phyloP scores from a whole-genome alignment of 2,329 filamentous ascomycete species.

The Hortaea werneckii region DNA sequence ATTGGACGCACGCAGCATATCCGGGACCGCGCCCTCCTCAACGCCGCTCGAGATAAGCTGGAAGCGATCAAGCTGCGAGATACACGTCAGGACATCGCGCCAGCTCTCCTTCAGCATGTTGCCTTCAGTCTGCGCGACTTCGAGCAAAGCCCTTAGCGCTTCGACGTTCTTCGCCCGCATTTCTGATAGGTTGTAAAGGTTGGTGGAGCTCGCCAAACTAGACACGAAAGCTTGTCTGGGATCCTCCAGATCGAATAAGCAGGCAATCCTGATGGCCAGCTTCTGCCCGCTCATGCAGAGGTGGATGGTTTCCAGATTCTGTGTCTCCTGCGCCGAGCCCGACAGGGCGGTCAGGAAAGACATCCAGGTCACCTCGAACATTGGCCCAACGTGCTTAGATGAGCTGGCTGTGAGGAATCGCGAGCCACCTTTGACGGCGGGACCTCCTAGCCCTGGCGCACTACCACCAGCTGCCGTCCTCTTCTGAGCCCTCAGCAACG shows the following conservation, averaged over 20 bases:
- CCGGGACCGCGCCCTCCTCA: slow-evolving; percentile 82
- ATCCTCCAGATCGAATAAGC: slow-evolving; percentile 86
- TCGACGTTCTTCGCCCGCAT: slow-evolving; percentile 96
- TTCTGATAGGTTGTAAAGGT: slow-evolving; percentile 88
- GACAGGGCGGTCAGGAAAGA: slow-evolving; percentile 93
- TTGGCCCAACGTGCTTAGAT: slow-evolving; percentile 87
- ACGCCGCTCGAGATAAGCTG: slow-evolving; percentile 92
- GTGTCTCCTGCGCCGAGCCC: slow-evolving; percentile 83
- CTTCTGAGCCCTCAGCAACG: slow-evolving; percentile 79
- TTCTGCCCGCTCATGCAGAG: slow-evolving; percentile 93
- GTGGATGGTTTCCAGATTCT: slow-evolving; percentile 85
- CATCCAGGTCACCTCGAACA: slow-evolving; percentile 99
- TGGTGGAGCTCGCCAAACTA: slow-evolving; percentile 84
- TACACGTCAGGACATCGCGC: slow-evolving; percentile 89
- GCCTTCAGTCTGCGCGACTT: slow-evolving; percentile 86
- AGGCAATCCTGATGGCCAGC: slow-evolving; percentile 84
- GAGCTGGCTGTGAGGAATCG: slow-evolving; percentile 84
- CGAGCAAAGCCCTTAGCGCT: slow-evolving; percentile 80
- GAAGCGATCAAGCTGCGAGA: slow-evolving; percentile 89
- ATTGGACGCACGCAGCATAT: slow-evolving; percentile 63
- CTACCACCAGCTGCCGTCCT: slow-evolving; percentile 54
- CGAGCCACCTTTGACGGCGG: slow-evolving; percentile 41
- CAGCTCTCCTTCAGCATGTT: slow-evolving; percentile 82
- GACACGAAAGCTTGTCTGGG: slow-evolving; percentile 90
- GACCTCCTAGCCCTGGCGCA: slow-evolving; percentile 7